These are phyloP conservation scores for Fusarium penzigii DNA, from an alignment of 2,329 filamentous ascomycete genomes.

Conservation along the genomic window DNA sequence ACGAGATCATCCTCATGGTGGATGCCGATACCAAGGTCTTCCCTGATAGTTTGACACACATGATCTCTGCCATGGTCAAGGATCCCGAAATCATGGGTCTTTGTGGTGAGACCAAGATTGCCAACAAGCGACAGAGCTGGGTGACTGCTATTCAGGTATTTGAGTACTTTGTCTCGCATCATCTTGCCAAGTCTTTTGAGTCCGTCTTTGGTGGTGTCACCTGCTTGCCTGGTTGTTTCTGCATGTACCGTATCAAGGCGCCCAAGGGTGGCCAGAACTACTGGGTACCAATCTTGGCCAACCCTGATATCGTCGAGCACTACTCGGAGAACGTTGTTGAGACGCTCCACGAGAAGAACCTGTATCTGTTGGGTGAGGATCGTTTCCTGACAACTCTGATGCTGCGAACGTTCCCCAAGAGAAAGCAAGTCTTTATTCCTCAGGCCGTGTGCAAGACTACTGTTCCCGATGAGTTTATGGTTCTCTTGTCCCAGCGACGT, in stretches of 20 bases:
- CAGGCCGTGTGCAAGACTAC: conserved; percentile 99
- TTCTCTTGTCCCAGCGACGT: conserved; percentile 89
- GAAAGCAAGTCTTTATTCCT: conserved; percentile 97
- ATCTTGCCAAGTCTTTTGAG: conserved; percentile 95
- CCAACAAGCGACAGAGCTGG: conserved; percentile 94
- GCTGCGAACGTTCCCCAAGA: conserved; percentile 98
- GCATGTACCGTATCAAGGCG: conserved; percentile 99
- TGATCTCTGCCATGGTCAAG: conserved; percentile 98
- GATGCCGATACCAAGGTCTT: conserved; percentile 99
- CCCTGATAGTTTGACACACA: conserved; percentile 96
- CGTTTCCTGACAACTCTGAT: conserved; percentile 95
- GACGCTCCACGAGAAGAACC: conserved; percentile 96
- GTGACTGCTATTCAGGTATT: conserved; percentile 98
- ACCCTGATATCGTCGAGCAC: conserved; percentile 97
- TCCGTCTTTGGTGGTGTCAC: conserved; percentile 99
- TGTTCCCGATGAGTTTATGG: conserved; percentile 88
- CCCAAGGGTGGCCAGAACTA: conserved; percentile 99
- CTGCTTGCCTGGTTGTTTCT: conserved; percentile 97
- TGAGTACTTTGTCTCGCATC: conserved; percentile 99
- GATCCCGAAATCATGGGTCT: conserved; percentile 99
- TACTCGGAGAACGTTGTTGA: conserved; percentile 99
- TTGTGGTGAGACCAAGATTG: conserved; percentile 98
- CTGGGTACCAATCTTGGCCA: conserved; percentile 98
- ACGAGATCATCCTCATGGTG: conserved; percentile 97
- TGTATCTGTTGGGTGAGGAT: conserved; percentile 89